Conservation (phyloP, 768 basidiomycete species). For the Pleurotus ostreatus region DNA sequence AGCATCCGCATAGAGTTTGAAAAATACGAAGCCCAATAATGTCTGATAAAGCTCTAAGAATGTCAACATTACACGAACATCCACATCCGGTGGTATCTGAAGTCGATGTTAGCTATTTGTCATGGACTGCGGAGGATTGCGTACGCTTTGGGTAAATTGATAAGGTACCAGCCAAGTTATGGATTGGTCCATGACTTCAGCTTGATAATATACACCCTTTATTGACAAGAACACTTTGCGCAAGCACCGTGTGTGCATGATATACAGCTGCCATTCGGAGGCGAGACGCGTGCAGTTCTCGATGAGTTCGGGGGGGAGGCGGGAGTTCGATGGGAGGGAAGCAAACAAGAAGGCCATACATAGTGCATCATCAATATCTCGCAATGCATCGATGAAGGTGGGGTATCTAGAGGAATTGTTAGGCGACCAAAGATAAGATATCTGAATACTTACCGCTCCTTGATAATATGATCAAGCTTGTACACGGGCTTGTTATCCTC, state of each 20-base stretch:
- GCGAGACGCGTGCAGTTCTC: slow-evolving; percentile 88
- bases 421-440: slow-evolving; percentile 4
- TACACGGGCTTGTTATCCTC: slow-evolving; percentile 94
- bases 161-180: slow-evolving; percentile 97
- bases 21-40: slow-evolving; percentile 90
- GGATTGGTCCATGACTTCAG: slow-evolving; percentile 87
- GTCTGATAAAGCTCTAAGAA: slow-evolving; percentile 99
- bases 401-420: slow-evolving; percentile 65
- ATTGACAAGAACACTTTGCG: slow-evolving; percentile 94
- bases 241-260: slow-evolving; percentile 81
- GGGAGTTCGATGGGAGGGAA: slow-evolving; percentile 80
- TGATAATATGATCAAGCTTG: slow-evolving; percentile 91
- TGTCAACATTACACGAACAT: slow-evolving; percentile 96
- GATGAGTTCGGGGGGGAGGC: slow-evolving; percentile 77
- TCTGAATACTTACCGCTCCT: slow-evolving; percentile 70
- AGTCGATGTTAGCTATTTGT: background rate
- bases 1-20: slow-evolving; percentile 95
- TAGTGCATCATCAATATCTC: slow-evolving; percentile 95
- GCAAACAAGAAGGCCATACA: slow-evolving; percentile 95
- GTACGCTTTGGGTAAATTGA: slow-evolving; percentile 91
- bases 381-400: slow-evolving; percentile 90
- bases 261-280: slow-evolving; percentile 95
- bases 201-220: slow-evolving; percentile 98
- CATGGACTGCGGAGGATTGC: slow-evolving; percentile 17
- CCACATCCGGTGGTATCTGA: slow-evolving; percentile 92